Base-by-base conservation (phyloP, 1,139 yeast genomes). In the Scheffersomyces quercinus region DNA sequence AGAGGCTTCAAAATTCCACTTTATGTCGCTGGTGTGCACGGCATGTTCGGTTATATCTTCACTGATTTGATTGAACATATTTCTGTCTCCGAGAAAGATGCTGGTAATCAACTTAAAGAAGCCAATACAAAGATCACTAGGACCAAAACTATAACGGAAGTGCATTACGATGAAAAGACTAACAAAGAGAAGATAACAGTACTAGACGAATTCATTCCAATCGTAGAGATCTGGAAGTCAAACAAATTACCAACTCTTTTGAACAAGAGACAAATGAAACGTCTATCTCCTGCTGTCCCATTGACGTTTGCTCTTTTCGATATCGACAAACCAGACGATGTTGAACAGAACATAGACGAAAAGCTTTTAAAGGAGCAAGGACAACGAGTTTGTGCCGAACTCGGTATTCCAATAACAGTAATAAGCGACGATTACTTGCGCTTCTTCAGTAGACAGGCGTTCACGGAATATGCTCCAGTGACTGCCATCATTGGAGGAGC, bases 401-500 rank as follows among this genome's bases (percentile, higher is more conserved):
- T 78, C 20, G 65, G 65, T 4, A 60, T 81, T 20, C 74, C 80
- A 2, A 46, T 53, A 0, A 62, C 72, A 1, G 65, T 76, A 4
- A 52, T 73, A 7, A 59, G 67, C 3, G 66, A 64, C 3, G 73
- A 69, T 13, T 70, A 75, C 43, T 53, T 77, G 29, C 59, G 66
- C 6, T 56, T 63, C 28, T 65, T 85, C 38, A 56, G 72, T 2
- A 64, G 58, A 28, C 88, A 85, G 53, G 77, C 79, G 5, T 79
- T 75, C 46, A 72, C 88, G 1, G 96, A 93, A 59, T 79, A 88
- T 50, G 77, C 93, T 3, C 97, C 98, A 0, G 83, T 85, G 0
- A 83, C 96, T 8, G 96, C 99, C 0, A 80, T 93, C 2, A 58
- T 93, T 8, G 99, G 99, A 8, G 99, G 99, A 0, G 77, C 88